phyloP scores from a whole-genome alignment of 139 green algal species.

The Trebouxia sp. region DNA sequence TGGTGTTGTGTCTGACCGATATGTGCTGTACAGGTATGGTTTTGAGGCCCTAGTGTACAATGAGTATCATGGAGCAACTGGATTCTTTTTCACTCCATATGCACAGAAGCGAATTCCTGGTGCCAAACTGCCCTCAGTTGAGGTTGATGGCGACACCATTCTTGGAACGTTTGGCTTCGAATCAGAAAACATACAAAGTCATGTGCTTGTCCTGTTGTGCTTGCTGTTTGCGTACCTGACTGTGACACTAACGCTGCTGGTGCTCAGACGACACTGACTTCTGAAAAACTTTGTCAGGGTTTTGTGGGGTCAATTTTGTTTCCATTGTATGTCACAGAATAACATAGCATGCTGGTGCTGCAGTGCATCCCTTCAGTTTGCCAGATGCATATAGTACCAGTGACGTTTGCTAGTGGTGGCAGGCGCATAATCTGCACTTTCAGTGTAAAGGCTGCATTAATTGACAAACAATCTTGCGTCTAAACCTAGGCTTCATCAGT shows the following conservation, averaged over 20 bases:
- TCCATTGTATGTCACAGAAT: too few relatives aligned
- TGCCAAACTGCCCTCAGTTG: constrained; percentile 48
- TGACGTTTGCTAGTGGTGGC: too few relatives aligned
- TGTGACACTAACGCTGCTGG: constrained; percentile 61
- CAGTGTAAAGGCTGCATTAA: too few relatives aligned
- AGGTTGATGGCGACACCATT: constrained; percentile 62
- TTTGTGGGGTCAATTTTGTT: too few relatives aligned
- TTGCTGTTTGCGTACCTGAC: constrained; percentile 47
- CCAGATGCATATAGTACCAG: too few relatives aligned
- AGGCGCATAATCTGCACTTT: too few relatives aligned
- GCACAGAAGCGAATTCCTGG: constrained; percentile 41
- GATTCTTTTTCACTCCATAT: constrained; percentile 64
- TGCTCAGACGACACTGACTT: constrained; percentile 36
- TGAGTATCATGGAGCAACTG: constrained; percentile 60
- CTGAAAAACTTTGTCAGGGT: too few relatives aligned
- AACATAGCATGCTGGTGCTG: too few relatives aligned
- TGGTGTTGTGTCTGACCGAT: too few relatives aligned
- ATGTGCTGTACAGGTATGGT: constrained; percentile 54
- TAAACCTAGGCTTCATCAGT: too few relatives aligned
- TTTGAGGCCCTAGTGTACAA: constrained; percentile 72
- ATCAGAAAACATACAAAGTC: constrained; percentile 34
- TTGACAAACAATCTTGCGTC: too few relatives aligned
- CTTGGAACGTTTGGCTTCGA: constrained; percentile 66
- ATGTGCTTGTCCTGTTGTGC: constrained; percentile 44
- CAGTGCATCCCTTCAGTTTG: too few relatives aligned